These are phyloP conservation scores for Ascochyta clinopodiicola DNA, from an alignment of 2,329 filamentous ascomycete species.

Conservation along the genomic window DNA sequence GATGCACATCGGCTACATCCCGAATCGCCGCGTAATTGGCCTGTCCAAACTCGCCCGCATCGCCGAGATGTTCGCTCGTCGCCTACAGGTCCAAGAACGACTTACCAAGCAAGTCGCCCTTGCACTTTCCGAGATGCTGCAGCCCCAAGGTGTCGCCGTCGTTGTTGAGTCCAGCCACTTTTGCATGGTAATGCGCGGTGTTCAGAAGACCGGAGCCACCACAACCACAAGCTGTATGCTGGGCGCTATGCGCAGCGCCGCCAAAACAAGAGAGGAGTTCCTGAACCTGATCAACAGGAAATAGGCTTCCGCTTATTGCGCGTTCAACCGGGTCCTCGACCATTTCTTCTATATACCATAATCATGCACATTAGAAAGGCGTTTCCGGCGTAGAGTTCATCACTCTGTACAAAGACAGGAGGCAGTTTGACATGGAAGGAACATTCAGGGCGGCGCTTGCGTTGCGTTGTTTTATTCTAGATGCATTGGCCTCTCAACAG, in stretches of 20 bases:
- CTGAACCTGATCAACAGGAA: conserved; percentile 68
- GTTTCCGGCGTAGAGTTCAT: conserved; percentile 35
- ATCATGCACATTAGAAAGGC: conserved; percentile 6
- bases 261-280: conserved; percentile 96
- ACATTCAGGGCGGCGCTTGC: conserved; percentile 21
- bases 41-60: conserved; percentile 95
- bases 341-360: conserved; percentile 5
- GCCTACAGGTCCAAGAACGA: conserved; percentile 94
- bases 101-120: conserved; percentile 95
- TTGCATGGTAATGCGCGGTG: conserved; percentile 99
- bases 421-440: not conserved
- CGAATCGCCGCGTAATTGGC: conserved; percentile 86
- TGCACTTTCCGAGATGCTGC: conserved; percentile 88
- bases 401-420: conserved; percentile 27
- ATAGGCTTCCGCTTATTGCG: conserved; percentile 10
- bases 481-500: conserved; percentile 35
- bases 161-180: conserved; percentile 97
- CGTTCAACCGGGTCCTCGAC: not conserved
- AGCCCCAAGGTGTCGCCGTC: conserved; percentile 93
- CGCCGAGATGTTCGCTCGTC: conserved; percentile 93
- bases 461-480: conserved; percentile 21
- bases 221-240: conserved; percentile 98
- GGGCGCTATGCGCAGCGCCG: conserved; percentile 90
- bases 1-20: conserved; percentile 99
- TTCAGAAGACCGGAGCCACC: conserved; percentile 84